Evolutionary conservation across 1,284 basidiomycete genomes (phyloP).

Genomic region (Cryptococcus sp.): DNA sequence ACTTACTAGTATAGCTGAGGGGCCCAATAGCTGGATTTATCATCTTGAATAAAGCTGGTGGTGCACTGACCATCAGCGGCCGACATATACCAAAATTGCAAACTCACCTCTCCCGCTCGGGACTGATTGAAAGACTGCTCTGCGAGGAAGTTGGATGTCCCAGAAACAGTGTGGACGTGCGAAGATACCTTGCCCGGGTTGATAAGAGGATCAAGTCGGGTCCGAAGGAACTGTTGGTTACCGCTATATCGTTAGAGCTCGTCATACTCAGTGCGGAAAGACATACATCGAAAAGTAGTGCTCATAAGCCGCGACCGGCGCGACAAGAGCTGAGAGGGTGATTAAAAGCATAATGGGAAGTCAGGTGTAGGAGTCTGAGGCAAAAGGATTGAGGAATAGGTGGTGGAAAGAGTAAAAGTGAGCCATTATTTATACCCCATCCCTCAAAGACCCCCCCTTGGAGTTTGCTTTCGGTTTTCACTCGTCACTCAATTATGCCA

Average conservation of each 20-base stretch:
- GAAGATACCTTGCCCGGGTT: slow-evolving; percentile 31
- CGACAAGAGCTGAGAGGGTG: not conserved
- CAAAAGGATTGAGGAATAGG: not conserved
- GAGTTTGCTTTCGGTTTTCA: too few species aligned
- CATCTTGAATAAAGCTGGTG: slow-evolving; percentile 14
- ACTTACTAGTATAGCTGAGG: slow-evolving; percentile 27
- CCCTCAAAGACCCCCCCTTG: too few species aligned
- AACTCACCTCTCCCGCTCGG: slow-evolving; percentile 11
- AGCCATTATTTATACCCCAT: too few species aligned
- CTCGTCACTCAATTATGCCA: too few species aligned
- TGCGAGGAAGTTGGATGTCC: slow-evolving; percentile 35
- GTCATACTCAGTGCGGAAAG: not conserved
- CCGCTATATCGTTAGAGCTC: not conserved
- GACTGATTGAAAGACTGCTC: slow-evolving; percentile 24
- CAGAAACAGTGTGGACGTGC: slow-evolving; percentile 47
- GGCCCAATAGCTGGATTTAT: slow-evolving; percentile 45
- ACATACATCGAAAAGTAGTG: not conserved
- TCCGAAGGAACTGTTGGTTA: slow-evolving; percentile 1
- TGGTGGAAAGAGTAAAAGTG: too few species aligned
- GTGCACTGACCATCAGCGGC: slow-evolving; percentile 9
- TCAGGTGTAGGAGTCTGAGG: not conserved
- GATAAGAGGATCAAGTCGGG: slow-evolving; percentile 47
- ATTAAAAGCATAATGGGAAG: not conserved
- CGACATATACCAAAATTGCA: not conserved
- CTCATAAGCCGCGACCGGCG: not conserved